A percentile compares a stretch with the other conserved stretches of the same genome.
These are phyloP conservation scores for Rubia yunnanensis DNA, from an alignment of 257 asterid genomes.

Conservation along the genomic window DNA sequence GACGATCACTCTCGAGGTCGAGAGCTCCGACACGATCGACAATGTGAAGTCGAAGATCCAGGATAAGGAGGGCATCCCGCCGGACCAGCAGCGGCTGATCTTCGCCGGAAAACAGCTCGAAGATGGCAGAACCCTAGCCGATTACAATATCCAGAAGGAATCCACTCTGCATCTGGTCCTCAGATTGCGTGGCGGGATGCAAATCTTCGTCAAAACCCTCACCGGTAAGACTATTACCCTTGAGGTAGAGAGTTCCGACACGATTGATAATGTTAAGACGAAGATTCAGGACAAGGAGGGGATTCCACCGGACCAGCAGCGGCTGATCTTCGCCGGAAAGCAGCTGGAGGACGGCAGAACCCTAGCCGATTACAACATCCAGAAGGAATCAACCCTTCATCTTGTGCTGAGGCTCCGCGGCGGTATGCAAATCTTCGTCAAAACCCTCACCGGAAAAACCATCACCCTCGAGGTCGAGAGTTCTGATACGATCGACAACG, in stretches of 20 bases:
- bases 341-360: constrained; percentile 1
- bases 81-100: constrained; percentile 2
- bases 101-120: constrained; percentile 5
- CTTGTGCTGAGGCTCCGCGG: constrained; percentile 3
- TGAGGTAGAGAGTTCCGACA: not conserved
- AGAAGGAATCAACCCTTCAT: constrained; percentile 1
- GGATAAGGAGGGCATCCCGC: constrained; percentile 2
- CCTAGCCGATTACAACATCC: constrained; percentile 2
- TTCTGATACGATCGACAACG: not conserved
- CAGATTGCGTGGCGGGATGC: constrained; percentile 3
- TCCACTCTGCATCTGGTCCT: not conserved
- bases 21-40: constrained; percentile 1
- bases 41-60: not conserved
- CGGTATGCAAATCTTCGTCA: constrained; percentile 1
- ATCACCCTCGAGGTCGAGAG: constrained; percentile 6
- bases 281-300: constrained; percentile 5
- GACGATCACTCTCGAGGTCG: constrained; percentile 4
- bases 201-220: not conserved
- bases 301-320: not conserved
- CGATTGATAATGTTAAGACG: not conserved
- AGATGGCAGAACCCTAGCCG: not conserved
- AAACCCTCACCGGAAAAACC: constrained; percentile 1
- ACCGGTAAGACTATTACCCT: not conserved
- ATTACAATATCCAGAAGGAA: constrained; percentile 1
- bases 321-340: not conserved